Evolutionary conservation across 768 basidiomycete species (phyloP), one percentile per base, ranked within the genome.

Genomic region (Coprinopsis sp.): DNA sequence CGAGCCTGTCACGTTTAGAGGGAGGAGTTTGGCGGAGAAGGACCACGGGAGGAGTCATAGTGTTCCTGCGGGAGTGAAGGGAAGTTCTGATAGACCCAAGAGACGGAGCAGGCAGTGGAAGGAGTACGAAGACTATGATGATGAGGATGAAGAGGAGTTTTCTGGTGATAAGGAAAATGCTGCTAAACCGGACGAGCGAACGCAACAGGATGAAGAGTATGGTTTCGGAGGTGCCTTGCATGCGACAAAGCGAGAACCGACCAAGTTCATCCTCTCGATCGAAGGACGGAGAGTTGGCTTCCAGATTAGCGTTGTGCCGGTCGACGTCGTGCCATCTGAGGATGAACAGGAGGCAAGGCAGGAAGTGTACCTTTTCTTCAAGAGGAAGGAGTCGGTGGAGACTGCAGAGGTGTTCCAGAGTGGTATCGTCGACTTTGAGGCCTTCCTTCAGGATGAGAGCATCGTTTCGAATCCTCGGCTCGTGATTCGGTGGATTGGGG

Each of bases 401-500:
- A 75, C 77, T 8, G 70, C 74, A 1, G 62, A 70, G 43, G 36
- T 69, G 1, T 91, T 94, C 58, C 69, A 78, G 16, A 58, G 66
- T n/a, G 77, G 78, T 12, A 76, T 78, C 52, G 65, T 95, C 22
- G 74, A 81, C 25, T 89, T 84, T 55, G 60, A 73, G 16, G 68
- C 63, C 25, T 84, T 96, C 47, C 61, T 95, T 42, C 72, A 77
- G 24, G 81, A 91, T 46, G 79, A 78, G 12, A 59, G 61, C 5
- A 61, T 91, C 22, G 77, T 86, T 4, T 65, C 72, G 28, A 77
- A 86, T 55, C 76, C 79, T 6, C 64, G 75, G 23, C 72, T 95
- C 29, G 86, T 91, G 2, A 77, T 94, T 41, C 73, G 78, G 49
- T 94, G 89, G 82, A 72, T 74, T 31, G 76, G 72, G 8, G 47